These are phyloP conservation scores for Phytophthora quininea DNA, from an alignment of 352 stramenopile genomes.

Conservation along the genomic window DNA sequence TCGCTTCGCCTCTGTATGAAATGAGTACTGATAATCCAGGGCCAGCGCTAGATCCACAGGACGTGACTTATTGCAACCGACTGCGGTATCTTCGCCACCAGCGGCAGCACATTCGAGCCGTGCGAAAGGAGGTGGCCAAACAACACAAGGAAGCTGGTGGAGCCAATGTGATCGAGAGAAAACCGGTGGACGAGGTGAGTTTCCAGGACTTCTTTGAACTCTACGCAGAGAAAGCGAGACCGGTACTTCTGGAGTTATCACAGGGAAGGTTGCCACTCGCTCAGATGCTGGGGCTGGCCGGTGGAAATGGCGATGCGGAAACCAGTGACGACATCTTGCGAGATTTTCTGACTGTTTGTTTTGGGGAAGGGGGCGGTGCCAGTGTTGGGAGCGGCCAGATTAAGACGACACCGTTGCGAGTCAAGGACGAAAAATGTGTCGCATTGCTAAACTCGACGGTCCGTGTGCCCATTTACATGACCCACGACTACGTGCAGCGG, in stretches of 20 bases:
- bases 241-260: slow-evolving; percentile 40
- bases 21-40: not conserved
- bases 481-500: slow-evolving; percentile 75
- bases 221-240: slow-evolving; percentile 41
- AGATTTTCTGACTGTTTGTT: slow-evolving; percentile 26
- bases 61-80: slow-evolving; percentile 46
- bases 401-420: slow-evolving; percentile 20
- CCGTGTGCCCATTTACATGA: slow-evolving; percentile 54
- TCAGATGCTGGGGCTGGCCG: slow-evolving; percentile 22
- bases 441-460: slow-evolving; percentile 44
- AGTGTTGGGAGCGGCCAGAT: not conserved
- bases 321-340: slow-evolving; percentile 4
- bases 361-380: slow-evolving; percentile 18
- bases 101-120: slow-evolving; percentile 39
- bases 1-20: slow-evolving; percentile 29
- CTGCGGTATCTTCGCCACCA: slow-evolving; percentile 60
- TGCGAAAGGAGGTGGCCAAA: slow-evolving; percentile 27
- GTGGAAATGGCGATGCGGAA: slow-evolving; percentile 5
- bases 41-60: slow-evolving; percentile 10
- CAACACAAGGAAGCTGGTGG: not conserved
- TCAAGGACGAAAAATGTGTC: slow-evolving; percentile 38
- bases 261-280: slow-evolving; percentile 10
- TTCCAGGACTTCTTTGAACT: slow-evolving; percentile 74
- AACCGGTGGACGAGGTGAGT: slow-evolving; percentile 27
- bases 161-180: slow-evolving; percentile 22